A percentile compares a stretch with the other conserved stretches of the same genome.
phyloP scores from a whole-genome alignment of 2,329 filamentous ascomycete species.

The Pseudocercospora fijiensis region DNA sequence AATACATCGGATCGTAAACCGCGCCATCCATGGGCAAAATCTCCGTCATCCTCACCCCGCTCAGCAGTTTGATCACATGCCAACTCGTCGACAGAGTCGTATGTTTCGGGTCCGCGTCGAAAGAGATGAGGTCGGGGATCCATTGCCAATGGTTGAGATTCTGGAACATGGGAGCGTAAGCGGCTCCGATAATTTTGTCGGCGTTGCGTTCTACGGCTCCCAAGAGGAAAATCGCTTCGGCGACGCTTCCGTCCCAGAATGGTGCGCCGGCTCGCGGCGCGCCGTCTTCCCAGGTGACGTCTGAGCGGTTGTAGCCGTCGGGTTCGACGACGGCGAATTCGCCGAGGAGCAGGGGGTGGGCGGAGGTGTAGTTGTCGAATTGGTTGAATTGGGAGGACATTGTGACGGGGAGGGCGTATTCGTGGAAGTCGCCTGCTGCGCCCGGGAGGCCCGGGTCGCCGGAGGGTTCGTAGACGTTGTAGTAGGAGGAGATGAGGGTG shows the following conservation, averaged over 20 bases:
- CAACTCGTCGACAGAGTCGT: slow-evolving; percentile 36
- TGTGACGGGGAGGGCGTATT: slow-evolving; percentile 33
- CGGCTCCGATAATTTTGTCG: slow-evolving; percentile 56
- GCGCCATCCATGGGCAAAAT: slow-evolving; percentile 46
- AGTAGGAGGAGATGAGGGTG: slow-evolving; percentile 53
- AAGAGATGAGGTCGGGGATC: slow-evolving; percentile 43
- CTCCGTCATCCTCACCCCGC: slow-evolving; percentile 46
- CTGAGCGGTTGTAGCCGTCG: slow-evolving; percentile 39
- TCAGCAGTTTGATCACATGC: slow-evolving; percentile 43
- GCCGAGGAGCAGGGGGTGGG: slow-evolving; percentile 43
- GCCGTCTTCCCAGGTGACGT: slow-evolving; percentile 44
- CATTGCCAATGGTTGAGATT: slow-evolving; percentile 35
- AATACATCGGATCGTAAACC: slow-evolving; percentile 46
- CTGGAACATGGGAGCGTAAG: slow-evolving; percentile 44
- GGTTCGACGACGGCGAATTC: slow-evolving; percentile 55
- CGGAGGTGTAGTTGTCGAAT: slow-evolving; percentile 50
- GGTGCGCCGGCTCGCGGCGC: slow-evolving; percentile 45
- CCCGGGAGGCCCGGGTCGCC: slow-evolving; percentile 11
- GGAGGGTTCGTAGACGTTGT: slow-evolving; percentile 28
- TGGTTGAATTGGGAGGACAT: slow-evolving; percentile 33
- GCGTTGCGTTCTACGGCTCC: slow-evolving; percentile 62
- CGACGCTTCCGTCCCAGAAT: slow-evolving; percentile 56
- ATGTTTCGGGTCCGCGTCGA: slow-evolving; percentile 39
- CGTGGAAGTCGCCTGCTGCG: slow-evolving; percentile 32
- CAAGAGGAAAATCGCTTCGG: slow-evolving; percentile 64